These are phyloP conservation scores for Melanomma pulvis-pyrius DNA, from an alignment of 495 filamentous ascomycete genomes.

Conservation along the genomic window DNA sequence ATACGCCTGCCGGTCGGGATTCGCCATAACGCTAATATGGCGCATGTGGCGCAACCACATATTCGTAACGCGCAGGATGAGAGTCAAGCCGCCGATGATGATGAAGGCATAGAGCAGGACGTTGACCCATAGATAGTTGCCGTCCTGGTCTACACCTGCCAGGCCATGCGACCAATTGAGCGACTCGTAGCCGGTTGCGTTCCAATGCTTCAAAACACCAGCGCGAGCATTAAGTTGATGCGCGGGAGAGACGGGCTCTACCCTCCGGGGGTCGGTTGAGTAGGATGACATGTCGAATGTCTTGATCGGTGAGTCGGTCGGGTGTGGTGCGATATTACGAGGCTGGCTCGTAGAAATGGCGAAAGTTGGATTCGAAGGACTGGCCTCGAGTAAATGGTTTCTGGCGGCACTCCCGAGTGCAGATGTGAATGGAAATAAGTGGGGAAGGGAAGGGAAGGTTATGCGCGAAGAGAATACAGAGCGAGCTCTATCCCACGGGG, in stretches of 20 bases:
- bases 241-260: slow-evolving; percentile 6
- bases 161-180: slow-evolving; percentile 42
- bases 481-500: not conserved
- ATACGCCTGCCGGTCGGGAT: slow-evolving; percentile 55
- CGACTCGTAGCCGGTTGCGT: slow-evolving; percentile 1
- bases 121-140: slow-evolving; percentile 45
- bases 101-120: slow-evolving; percentile 49
- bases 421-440: not conserved
- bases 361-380: not conserved
- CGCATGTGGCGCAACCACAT: slow-evolving; percentile 70
- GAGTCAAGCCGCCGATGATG: slow-evolving; percentile 54
- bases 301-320: not conserved
- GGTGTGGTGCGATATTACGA: not conserved
- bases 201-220: slow-evolving; percentile 13
- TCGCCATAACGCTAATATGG: slow-evolving; percentile 66
- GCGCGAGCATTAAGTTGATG: not conserved
- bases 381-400: not conserved
- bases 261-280: slow-evolving; percentile 26
- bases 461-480: not conserved
- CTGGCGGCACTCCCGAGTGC: slow-evolving; percentile 9
- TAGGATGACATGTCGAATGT: slow-evolving; percentile 3
- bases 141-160: slow-evolving; percentile 44
- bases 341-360: not conserved
- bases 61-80: slow-evolving; percentile 61
- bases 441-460: not conserved